Base-by-base conservation (phyloP, 495 filamentous ascomycete species). In the Penicillium malachiteum region DNA sequence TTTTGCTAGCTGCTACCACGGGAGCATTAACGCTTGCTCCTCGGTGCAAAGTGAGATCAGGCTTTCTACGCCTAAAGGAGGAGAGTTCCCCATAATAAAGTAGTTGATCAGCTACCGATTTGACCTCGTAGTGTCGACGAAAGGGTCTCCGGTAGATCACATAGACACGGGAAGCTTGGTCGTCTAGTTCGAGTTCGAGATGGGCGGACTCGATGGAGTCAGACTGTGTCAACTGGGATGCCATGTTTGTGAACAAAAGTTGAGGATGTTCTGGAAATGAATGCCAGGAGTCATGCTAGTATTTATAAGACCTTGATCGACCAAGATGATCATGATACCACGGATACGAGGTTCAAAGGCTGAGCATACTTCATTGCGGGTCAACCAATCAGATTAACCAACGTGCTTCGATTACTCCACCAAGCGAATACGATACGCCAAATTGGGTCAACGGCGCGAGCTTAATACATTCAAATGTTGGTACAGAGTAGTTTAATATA, bases 1-100 rank as follows among this genome's bases (percentile, higher is more conserved):
- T 62, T n/a, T 67, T 64, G 45, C 55, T 59, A 1, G 55, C 58
- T 9, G 66, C 64, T 32, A 64, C 64, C 37, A 55, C 50, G 37
- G 60, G 63, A 1, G 46, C 60, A 33, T 47, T 10, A 13, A n/a
- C 41, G 51, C 53, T 55, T 13, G 21, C 13, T 7, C 66, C 61
- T 17, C 57, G 59, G 30, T 67, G 58, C 1, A 68, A 38, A 13
- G 31, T 62, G 39, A 68, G 37, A 17, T 62, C 60, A 3, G 60
- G 60, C 49, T 67, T 67, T 13, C 53, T 54, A 39, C 13, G 42
- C 2, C 34, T 61, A n/a, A 61, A 64, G 4, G 21, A 10, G 12
- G 63, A 64, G 13, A 66, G 21, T 5, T 59, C 47, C 10, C 41
- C 49, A 21, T 61, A 61, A 33, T 50, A 61, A 0, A 66, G 32